Evolutionary conservation across 1,284 basidiomycete genomes (phyloP).

Genomic region (Wallemia mellicola): DNA sequence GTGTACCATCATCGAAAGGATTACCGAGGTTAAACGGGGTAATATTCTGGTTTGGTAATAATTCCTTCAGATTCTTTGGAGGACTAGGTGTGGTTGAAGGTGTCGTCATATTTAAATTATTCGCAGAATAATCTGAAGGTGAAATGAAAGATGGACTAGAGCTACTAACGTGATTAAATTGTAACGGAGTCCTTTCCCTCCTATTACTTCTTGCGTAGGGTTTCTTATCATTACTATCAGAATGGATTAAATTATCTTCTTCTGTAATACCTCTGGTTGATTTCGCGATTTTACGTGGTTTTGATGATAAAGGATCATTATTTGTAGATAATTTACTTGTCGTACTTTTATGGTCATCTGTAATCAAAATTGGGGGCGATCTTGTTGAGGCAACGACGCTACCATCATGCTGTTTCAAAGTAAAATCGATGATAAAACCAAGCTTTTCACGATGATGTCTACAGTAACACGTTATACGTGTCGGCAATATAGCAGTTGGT

Average conservation of each 20-base stretch:
- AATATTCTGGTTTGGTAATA: not conserved
- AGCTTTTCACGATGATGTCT: conserved; percentile 92
- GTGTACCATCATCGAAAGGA: not conserved
- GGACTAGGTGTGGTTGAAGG: not conserved
- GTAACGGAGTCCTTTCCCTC: not conserved
- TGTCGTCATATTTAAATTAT: not conserved
- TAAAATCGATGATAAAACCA: conserved; percentile 79
- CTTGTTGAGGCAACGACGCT: conserved; percentile 52
- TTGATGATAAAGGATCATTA: not conserved
- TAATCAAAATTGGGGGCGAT: conserved; percentile 90
- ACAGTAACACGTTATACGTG: conserved; percentile 94
- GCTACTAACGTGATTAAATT: not conserved
- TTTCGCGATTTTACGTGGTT: not conserved
- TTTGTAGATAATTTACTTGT: conserved; percentile 16
- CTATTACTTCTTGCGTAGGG: not conserved
- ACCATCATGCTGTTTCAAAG: conserved; percentile 50
- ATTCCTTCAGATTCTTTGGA: not conserved
- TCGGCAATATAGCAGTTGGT: conserved; percentile 33
- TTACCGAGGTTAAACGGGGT: not conserved
- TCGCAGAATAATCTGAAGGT: not conserved
- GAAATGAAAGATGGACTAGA: not conserved
- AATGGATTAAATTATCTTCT: not conserved
- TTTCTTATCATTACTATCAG: not conserved
- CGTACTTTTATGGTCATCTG: conserved; percentile 79
- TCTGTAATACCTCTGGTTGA: not conserved